These are phyloP conservation scores for Fusarium sp. DNA, from an alignment of 2,329 filamentous ascomycete genomes.

Conservation along the genomic window DNA sequence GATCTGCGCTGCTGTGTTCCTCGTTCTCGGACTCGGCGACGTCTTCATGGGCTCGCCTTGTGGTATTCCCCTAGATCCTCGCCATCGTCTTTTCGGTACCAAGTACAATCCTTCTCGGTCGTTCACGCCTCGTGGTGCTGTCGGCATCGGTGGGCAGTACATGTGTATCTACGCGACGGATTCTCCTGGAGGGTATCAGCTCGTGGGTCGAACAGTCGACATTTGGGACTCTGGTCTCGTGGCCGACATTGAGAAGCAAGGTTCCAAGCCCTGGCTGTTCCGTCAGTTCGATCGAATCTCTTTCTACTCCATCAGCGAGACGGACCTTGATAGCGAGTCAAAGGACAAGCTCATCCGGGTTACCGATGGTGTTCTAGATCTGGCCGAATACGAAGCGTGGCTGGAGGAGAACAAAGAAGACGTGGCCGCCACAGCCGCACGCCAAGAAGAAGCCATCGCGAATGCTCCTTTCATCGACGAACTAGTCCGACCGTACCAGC, in stretches of 20 bases:
- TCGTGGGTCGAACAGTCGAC: conserved; percentile 50
- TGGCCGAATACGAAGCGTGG: conserved; percentile 49
- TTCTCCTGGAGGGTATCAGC: conserved; percentile 53
- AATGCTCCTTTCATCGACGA: conserved; percentile 47
- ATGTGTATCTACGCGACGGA: conserved; percentile 55
- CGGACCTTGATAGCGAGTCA: conserved; percentile 41
- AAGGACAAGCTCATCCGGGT: conserved; percentile 42
- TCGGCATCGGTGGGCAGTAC: conserved; percentile 53
- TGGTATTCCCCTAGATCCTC: conserved; percentile 50
- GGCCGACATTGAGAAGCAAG: neutral
- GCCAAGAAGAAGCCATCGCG: conserved; percentile 43
- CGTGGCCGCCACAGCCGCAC: conserved; percentile 35
- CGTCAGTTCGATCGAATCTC: conserved; percentile 50
- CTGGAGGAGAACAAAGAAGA: conserved; percentile 44
- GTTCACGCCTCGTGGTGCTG: conserved; percentile 51
- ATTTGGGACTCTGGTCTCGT: conserved; percentile 47
- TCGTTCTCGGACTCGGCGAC: conserved; percentile 54
- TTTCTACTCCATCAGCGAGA: conserved; percentile 48
- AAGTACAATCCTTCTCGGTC: conserved; percentile 55
- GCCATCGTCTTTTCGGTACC: conserved; percentile 51
- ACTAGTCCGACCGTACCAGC: conserved; percentile 42
- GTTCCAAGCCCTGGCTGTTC: conserved; percentile 44
- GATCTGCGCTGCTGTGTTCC: conserved; percentile 49
- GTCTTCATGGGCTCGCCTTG: conserved; percentile 55
- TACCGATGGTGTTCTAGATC: conserved; percentile 45